A percentile compares a stretch with the other conserved stretches of the same genome.
phyloP scores from a whole-genome alignment of 1,139 yeast species.

The Sugiyamaella novakii region DNA sequence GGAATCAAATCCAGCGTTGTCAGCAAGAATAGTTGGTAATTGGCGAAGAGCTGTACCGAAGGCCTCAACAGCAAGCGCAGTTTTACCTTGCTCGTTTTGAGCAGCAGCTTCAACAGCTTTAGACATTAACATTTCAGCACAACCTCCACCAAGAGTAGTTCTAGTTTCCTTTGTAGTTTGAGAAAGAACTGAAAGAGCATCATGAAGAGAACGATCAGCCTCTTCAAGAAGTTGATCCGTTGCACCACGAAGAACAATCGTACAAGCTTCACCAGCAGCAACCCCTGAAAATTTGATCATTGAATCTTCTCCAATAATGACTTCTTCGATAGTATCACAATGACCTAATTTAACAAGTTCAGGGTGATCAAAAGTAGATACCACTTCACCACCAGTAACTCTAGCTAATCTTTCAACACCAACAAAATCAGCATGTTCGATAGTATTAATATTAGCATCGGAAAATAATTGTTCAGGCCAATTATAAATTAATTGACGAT shows the following conservation, averaged over 20 bases:
- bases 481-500: constrained; percentile 94
- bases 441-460: constrained; percentile 83
- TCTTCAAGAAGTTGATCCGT: constrained; percentile 95
- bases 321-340: constrained; percentile 88
- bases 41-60: constrained; percentile 94
- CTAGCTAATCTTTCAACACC: constrained; percentile 96
- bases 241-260: constrained; percentile 94
- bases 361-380: constrained; percentile 92
- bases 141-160: constrained; percentile 96
- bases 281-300: constrained; percentile 90
- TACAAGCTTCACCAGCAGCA: constrained; percentile 95
- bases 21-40: constrained; percentile 92
- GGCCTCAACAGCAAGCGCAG: constrained; percentile 90
- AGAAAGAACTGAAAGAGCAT: constrained; percentile 91
- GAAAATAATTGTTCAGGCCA: constrained; percentile 96
- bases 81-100: constrained; percentile 90
- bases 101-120: constrained; percentile 96
- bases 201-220: constrained; percentile 96
- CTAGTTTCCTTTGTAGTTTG: constrained; percentile 95
- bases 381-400: constrained; percentile 98
- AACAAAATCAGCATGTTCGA: constrained; percentile 98
- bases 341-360: constrained; percentile 82
- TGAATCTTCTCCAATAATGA: constrained; percentile 88
- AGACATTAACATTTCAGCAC: constrained; percentile 97
- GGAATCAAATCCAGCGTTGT: constrained; percentile 96